Evolutionary conservation across 164 flowering plant species (phyloP).

Genomic region (Hamamelis virginiana): DNA sequence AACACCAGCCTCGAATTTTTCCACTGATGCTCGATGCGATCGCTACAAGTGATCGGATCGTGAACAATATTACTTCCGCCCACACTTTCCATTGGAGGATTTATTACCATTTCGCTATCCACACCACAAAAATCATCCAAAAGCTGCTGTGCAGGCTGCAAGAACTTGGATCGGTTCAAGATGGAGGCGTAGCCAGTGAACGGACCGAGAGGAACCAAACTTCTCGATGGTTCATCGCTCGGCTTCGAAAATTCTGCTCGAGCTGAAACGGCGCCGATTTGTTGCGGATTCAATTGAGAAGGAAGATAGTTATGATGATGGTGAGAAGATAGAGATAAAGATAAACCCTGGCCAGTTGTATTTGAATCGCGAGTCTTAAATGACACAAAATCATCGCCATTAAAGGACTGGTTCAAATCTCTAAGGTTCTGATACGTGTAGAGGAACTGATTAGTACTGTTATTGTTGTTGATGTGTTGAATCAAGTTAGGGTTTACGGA

Average conservation of each 20-base stretch:
- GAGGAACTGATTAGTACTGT: too few relatives aligned
- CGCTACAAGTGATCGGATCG: constrained; percentile 3
- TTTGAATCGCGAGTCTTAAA: background rate
- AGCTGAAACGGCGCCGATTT: background rate
- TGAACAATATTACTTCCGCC: background rate
- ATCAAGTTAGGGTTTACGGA: background rate
- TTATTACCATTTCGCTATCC: background rate
- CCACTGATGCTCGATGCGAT: background rate
- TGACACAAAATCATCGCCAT: background rate
- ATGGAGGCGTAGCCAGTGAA: constrained; percentile 32
- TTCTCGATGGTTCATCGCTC: constrained; percentile 1
- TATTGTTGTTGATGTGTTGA: too few relatives aligned
- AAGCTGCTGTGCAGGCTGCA: constrained; percentile 28
- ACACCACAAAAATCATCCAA: constrained; percentile 24
- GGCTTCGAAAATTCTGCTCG: background rate
- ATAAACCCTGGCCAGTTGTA: background rate
- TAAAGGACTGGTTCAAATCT: background rate
- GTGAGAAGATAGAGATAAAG: constrained; percentile 14
- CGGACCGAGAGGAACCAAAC: constrained; percentile 31
- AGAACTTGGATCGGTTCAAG: constrained; percentile 21
- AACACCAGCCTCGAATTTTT: constrained; percentile 16
- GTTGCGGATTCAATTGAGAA: background rate
- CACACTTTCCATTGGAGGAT: constrained; percentile 1
- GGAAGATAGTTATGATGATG: background rate
- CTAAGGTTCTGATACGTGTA: too few relatives aligned